Base-by-base conservation (phyloP, 257 asterid genomes). In the Phtheirospermum japonicum region DNA sequence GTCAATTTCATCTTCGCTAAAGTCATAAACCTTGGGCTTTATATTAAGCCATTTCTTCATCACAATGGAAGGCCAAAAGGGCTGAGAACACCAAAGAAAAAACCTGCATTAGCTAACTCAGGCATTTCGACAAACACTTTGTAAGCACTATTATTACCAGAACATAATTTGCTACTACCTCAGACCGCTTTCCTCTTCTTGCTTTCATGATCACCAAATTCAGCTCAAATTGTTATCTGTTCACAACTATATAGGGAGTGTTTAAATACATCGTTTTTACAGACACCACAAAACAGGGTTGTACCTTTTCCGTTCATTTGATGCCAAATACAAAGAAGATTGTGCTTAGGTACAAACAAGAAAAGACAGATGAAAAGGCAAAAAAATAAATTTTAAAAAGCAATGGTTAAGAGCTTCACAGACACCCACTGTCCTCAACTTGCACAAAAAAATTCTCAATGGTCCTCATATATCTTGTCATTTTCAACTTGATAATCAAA, bases 41-140 rank as follows among this genome's bases (percentile, higher is more conserved):
- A 91, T 82, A 62, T 91, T 91, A 40, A 91, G 82, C 98, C 98
- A 91, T 73, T 91, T 91, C 72, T 88, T n/a, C 94, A 91, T 82
- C 83, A 91, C 94, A 71, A 86, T 74, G 55, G 95, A 78, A 0
- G 98, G 96, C 98, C 96, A 88, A 67, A 88, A 91, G 20, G 94
- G 30, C 97, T 87, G 79, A 30, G 37, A 39, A 59, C 8, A 36
- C 1, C 10, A 36, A 36, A 2, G 4, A 36, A 36, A 36, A 36
- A 36, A 36, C 1, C 8, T 6, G 42, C 42, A 32, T 36, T 39
- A 17, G 16, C 28, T 23, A 1, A 23, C n/a, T 63, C 52, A 63
- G 17, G 60, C 73, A 65, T n/a, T 75, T 57, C 39, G 0, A 28
- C 66, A 20, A 73, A 75, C 79, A 64, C 4, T 0, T 45, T 23